Conservation (phyloP, 202 grass and related monocot species). For the Hordeum pubiflorum region DNA sequence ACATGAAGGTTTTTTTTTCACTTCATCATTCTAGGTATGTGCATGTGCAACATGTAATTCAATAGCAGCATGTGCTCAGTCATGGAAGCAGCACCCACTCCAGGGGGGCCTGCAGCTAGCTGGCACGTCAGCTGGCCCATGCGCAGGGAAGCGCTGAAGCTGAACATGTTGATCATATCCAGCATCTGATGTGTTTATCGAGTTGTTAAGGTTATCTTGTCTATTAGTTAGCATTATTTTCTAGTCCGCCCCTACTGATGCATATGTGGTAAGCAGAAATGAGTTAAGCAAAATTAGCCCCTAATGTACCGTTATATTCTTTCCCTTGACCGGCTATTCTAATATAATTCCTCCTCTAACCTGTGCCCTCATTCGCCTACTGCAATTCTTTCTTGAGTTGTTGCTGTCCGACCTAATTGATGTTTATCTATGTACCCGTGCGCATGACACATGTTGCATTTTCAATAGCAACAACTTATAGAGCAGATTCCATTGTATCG, state of each 20-base stretch:
- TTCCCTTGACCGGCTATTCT: neutral
- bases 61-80: neutral
- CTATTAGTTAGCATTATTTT: neutral
- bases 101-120: neutral
- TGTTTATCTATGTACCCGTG: neutral
- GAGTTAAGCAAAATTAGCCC: neutral
- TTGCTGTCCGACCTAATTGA: neutral
- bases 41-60: neutral
- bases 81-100: neutral
- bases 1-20: neutral
- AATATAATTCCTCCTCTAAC: neutral
- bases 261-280: neutral
- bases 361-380: neutral
- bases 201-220: neutral
- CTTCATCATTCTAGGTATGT: neutral
- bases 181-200: conserved; percentile 5
- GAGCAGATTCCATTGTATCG: neutral
- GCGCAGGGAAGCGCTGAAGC: neutral
- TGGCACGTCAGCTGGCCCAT: neutral
- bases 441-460: neutral
- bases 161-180: neutral
- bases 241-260: neutral
- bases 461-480: neutral
- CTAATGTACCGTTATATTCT: neutral
- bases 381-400: neutral